phyloP scores from a whole-genome alignment of 2,329 filamentous ascomycete genomes.

The Chalara sp. region DNA sequence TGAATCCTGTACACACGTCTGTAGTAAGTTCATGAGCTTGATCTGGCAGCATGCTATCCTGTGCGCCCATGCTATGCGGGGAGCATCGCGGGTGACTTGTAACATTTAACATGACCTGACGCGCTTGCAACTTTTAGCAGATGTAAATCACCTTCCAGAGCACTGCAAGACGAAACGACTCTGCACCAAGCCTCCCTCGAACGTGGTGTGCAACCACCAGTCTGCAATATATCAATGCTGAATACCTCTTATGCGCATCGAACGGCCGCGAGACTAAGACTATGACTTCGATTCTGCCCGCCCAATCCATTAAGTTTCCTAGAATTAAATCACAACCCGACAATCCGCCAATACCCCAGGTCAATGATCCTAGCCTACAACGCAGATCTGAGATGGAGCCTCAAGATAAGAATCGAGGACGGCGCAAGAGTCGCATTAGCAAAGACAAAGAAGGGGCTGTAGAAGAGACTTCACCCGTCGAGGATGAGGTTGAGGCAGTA shows the following conservation, averaged over 20 bases:
- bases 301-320: conserved; percentile 19
- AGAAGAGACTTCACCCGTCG: conserved; percentile 18
- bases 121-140: conserved; percentile 2
- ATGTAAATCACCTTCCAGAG: conserved; percentile 8
- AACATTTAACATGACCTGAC: too few relatives aligned
- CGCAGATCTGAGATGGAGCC: conserved; percentile 16
- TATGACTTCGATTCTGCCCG: conserved; percentile 28
- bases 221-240: background rate
- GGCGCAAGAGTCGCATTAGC: conserved; percentile 23
- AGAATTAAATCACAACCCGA: conserved; percentile 6
- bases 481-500: conserved; percentile 15
- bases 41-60: too few relatives aligned
- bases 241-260: background rate
- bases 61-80: too few relatives aligned
- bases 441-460: conserved; percentile 17
- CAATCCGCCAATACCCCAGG: conserved; percentile 12
- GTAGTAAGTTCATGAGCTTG: conserved; percentile 1
- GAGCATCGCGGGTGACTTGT: too few relatives aligned
- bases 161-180: background rate
- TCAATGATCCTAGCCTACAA: conserved; percentile 17
- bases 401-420: conserved; percentile 25
- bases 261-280: conserved; percentile 6
- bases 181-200: background rate
- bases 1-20: background rate
- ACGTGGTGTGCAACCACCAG: background rate